Conservation (phyloP, 108 stramenopile genomes). For the Cyclotella sp. region DNA sequence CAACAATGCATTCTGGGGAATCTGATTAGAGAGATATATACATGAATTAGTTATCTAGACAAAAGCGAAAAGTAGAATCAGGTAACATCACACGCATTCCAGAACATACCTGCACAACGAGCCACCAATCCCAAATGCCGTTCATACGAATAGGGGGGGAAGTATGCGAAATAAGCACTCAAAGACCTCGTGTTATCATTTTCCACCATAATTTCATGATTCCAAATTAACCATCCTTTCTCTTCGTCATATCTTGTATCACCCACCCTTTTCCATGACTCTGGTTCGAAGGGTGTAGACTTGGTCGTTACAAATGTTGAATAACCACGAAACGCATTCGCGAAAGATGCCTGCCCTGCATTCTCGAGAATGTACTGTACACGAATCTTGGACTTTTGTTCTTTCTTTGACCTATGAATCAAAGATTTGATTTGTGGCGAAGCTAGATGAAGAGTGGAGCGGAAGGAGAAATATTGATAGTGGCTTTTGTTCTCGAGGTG, state of each 20-base stretch:
- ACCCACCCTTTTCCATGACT: slow-evolving; percentile 62
- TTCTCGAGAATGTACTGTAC: slow-evolving; percentile 74
- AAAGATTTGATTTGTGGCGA: slow-evolving; percentile 9
- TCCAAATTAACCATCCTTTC: slow-evolving; percentile 64
- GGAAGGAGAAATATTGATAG: slow-evolving; percentile 75
- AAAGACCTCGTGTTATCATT: slow-evolving; percentile 31
- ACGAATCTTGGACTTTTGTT: slow-evolving; percentile 35
- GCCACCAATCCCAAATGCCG: slow-evolving; percentile 69
- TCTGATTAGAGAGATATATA: neutral
- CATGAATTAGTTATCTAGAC: neutral
- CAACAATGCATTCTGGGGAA: slow-evolving; percentile 7
- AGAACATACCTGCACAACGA: slow-evolving; percentile 43
- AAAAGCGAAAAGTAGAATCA: neutral
- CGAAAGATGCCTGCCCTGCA: slow-evolving; percentile 66
- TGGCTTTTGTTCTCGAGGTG: slow-evolving; percentile 69
- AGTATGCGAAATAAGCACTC: slow-evolving; percentile 66
- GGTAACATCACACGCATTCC: neutral
- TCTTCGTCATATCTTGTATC: slow-evolving; percentile 60
- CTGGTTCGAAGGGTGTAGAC: slow-evolving; percentile 52
- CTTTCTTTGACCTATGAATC: slow-evolving; percentile 27
- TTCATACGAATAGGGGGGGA: slow-evolving; percentile 78
- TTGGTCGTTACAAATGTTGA: slow-evolving; percentile 64
- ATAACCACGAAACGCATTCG: slow-evolving; percentile 66
- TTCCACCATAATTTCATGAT: slow-evolving; percentile 46
- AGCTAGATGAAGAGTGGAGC: slow-evolving; percentile 26